Evolutionary conservation across 257 asterid species (phyloP).

Genomic region (Orobanche coerulescens): DNA sequence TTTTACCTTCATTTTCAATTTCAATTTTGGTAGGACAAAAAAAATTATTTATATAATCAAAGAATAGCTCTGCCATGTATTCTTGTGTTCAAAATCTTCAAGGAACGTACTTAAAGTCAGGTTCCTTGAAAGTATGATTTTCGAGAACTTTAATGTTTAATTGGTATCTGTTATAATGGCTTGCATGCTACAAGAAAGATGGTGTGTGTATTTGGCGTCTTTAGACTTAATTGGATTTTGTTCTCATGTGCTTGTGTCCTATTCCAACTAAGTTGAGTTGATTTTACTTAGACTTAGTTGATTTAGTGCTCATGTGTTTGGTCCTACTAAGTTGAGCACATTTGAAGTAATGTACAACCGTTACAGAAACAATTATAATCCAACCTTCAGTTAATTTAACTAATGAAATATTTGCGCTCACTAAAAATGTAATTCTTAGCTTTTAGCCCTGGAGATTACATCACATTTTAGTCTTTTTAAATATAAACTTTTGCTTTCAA

Average conservation of each 20-base stretch:
- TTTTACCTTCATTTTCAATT: no score
- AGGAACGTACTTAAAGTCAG: background rate
- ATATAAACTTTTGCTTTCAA: no score
- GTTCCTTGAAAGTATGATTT: background rate
- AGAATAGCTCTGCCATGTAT: background rate
- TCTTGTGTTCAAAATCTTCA: background rate
- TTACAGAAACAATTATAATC: slow-evolving; percentile 1
- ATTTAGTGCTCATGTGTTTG: background rate
- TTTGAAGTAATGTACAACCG: background rate
- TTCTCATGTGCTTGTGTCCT: background rate
- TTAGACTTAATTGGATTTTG: background rate
- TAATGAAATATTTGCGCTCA: background rate
- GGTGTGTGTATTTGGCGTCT: background rate
- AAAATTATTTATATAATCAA: no score
- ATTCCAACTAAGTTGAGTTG: background rate
- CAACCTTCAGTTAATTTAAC: background rate
- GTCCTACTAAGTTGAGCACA: background rate
- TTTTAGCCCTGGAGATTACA: no score
- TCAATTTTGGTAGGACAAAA: no score
- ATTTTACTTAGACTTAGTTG: no score
- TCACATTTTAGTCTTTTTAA: no score
- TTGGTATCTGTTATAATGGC: background rate
- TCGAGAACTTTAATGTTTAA: background rate
- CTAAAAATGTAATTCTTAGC: background rate
- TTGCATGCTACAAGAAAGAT: background rate